Percentiles rank a stretch among this genome's conserved stretches.
Conservation (phyloP, 192 early-diverging fungal genomes). For the Coemansia sp. region DNA sequence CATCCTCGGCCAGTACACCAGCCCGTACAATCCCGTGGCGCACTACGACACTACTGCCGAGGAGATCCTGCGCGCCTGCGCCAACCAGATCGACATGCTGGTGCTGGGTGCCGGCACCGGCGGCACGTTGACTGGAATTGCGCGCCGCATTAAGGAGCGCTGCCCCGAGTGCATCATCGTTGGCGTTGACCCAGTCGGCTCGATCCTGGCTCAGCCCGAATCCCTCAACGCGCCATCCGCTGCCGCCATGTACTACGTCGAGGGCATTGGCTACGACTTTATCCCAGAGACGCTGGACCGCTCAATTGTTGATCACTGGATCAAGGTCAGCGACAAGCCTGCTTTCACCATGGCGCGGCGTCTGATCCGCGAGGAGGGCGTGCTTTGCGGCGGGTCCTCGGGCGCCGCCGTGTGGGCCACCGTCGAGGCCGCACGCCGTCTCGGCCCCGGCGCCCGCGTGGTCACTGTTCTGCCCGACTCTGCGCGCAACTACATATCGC, state of each 20-base stretch:
- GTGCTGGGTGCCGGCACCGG: slow-evolving; percentile 95
- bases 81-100: slow-evolving; percentile 92
- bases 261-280: slow-evolving; percentile 99
- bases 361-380: slow-evolving; percentile 94
- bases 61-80: slow-evolving; percentile 76
- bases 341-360: slow-evolving; percentile 95
- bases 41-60: slow-evolving; percentile 95
- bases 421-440: slow-evolving; percentile 74
- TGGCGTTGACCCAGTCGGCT: slow-evolving; percentile 93
- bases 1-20: slow-evolving; percentile 96
- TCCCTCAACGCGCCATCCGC: slow-evolving; percentile 62
- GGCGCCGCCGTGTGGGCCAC: slow-evolving; percentile 91
- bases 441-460: slow-evolving; percentile 85
- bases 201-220: slow-evolving; percentile 89
- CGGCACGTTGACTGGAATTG: slow-evolving; percentile 94
- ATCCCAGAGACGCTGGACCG: slow-evolving; percentile 90
- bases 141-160: slow-evolving; percentile 92
- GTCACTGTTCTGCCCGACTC: slow-evolving; percentile 98
- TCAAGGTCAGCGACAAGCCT: slow-evolving; percentile 95
- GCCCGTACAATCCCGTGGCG: slow-evolving; percentile 96
- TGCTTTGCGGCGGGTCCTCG: slow-evolving; percentile 94
- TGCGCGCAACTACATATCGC: slow-evolving; percentile 99
- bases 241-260: slow-evolving; percentile 79
- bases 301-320: slow-evolving; percentile 84
- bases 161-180: slow-evolving; percentile 82